A percentile compares a stretch with the other conserved stretches of the same genome.
Conservation (phyloP, 2,329 filamentous ascomycete genomes). For the Claviceps cyperi region DNA sequence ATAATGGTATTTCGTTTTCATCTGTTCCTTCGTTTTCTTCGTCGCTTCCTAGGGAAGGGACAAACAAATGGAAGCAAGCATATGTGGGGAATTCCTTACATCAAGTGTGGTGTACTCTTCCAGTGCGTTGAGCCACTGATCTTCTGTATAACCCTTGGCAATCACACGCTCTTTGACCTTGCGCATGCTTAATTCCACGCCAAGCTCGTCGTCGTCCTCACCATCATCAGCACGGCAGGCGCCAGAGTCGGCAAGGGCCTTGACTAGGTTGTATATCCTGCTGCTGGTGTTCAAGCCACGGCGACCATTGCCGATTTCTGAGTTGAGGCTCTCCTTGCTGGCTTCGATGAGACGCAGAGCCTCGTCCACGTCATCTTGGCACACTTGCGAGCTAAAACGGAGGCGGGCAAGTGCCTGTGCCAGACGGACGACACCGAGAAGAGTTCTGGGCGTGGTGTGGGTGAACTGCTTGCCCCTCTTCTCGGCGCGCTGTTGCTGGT, state of each 20-base stretch:
- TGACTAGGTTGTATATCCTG: constrained; percentile 91
- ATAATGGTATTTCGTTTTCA: background rate
- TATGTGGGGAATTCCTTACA: constrained; percentile 44
- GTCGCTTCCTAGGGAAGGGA: background rate
- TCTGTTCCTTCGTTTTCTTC: too few relatives aligned
- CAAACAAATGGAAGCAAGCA: background rate
- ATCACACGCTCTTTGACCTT: constrained; percentile 84
- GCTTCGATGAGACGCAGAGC: constrained; percentile 82
- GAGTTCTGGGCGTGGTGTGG: constrained; percentile 84
- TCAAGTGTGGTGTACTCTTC: constrained; percentile 81
- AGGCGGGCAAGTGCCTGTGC: constrained; percentile 87
- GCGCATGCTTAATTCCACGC: constrained; percentile 66
- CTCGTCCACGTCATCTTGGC: constrained; percentile 90
- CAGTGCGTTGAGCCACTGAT: constrained; percentile 75
- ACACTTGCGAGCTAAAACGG: constrained; percentile 72
- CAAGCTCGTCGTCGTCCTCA: constrained; percentile 34
- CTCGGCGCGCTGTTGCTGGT: constrained; percentile 83
- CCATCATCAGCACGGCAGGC: constrained; percentile 63
- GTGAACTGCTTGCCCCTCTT: constrained; percentile 83
- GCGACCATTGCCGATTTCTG: constrained; percentile 45
- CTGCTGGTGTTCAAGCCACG: constrained; percentile 68
- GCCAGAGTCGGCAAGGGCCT: constrained; percentile 71
- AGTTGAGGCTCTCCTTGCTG: constrained; percentile 78
- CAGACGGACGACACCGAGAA: constrained; percentile 83
- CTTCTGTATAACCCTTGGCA: constrained; percentile 90